phyloP scores from a whole-genome alignment of 2,329 filamentous ascomycete species.

The Aureobasidium uvarum region DNA sequence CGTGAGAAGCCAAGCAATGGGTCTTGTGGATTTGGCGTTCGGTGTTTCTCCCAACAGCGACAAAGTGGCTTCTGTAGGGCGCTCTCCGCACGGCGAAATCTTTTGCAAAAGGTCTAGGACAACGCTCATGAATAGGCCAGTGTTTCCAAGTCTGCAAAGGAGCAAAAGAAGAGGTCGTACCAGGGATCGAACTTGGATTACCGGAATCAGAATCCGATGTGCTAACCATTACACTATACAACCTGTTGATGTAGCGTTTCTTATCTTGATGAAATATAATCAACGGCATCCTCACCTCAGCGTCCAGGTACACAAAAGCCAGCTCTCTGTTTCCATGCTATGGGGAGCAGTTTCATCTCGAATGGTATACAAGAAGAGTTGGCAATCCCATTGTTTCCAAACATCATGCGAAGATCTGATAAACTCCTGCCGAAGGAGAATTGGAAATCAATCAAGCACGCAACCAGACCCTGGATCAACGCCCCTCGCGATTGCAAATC shows the following conservation, averaged over 20 bases:
- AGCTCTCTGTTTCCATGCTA: neutral
- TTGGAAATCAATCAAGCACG: neutral
- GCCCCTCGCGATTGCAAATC: slow-evolving; percentile 9
- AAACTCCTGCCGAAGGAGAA: slow-evolving; percentile 16
- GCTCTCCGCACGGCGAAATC: neutral
- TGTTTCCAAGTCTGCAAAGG: no score
- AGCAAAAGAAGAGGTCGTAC: slow-evolving; percentile 23
- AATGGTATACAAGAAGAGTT: neutral
- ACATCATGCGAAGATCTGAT: neutral
- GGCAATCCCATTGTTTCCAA: neutral
- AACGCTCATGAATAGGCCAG: neutral
- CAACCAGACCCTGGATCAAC: slow-evolving; percentile 15
- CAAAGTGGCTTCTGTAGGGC: neutral
- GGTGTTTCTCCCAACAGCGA: neutral
- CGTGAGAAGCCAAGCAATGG: neutral
- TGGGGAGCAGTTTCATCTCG: neutral
- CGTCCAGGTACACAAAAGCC: no score
- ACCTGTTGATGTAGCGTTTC: neutral
- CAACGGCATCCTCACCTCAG: neutral
- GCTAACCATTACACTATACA: slow-evolving; percentile 27
- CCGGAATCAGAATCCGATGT: slow-evolving; percentile 27
- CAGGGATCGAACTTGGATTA: slow-evolving; percentile 26
- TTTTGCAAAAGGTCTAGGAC: neutral
- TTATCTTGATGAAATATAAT: neutral
- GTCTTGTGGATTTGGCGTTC: neutral